A percentile compares a stretch with the other conserved stretches of the same genome.
phyloP scores from a whole-genome alignment of 352 stramenopile species.

The Phytophthora constricta region DNA sequence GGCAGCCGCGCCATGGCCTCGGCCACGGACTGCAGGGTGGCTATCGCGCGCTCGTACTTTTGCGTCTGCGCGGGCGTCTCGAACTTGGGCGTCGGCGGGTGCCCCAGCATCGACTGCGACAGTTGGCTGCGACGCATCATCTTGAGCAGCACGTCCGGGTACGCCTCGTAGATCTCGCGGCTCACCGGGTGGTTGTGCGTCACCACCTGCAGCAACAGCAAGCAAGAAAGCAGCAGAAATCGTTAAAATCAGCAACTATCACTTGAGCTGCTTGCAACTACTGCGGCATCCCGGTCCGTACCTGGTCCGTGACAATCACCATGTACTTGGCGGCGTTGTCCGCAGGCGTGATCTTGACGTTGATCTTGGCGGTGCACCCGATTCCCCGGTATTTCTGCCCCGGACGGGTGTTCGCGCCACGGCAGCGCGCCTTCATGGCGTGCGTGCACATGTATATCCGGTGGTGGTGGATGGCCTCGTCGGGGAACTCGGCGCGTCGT shows the following conservation, averaged over 20 bases:
- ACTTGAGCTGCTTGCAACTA: too few species aligned
- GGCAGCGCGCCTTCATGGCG: constrained; percentile 85
- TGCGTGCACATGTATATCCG: constrained; percentile 92
- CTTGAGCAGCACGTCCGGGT: constrained; percentile 85
- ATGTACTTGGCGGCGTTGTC: constrained; percentile 88
- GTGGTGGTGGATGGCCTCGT: constrained; percentile 84
- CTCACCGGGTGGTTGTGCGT: constrained; percentile 87
- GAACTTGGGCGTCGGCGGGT: constrained; percentile 78
- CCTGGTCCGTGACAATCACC: constrained; percentile 89
- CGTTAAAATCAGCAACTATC: constrained; percentile 6
- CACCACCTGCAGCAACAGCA: constrained; percentile 68
- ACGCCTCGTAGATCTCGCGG: constrained; percentile 86
- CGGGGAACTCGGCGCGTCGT: constrained; percentile 80
- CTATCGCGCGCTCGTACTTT: constrained; percentile 81
- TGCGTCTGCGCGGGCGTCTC: constrained; percentile 73
- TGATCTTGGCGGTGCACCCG: constrained; percentile 88
- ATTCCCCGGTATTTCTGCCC: constrained; percentile 87
- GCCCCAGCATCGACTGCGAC: constrained; percentile 61
- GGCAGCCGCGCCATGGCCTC: constrained; percentile 74
- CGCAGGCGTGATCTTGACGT: constrained; percentile 86
- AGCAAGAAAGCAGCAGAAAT: not conserved
- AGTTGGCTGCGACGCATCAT: constrained; percentile 85
- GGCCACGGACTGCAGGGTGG: constrained; percentile 69
- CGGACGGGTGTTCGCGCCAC: constrained; percentile 73
- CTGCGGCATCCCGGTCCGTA: constrained; percentile 30